Conservation (phyloP, 768 basidiomycete species). For the Termitomyces sp. region DNA sequence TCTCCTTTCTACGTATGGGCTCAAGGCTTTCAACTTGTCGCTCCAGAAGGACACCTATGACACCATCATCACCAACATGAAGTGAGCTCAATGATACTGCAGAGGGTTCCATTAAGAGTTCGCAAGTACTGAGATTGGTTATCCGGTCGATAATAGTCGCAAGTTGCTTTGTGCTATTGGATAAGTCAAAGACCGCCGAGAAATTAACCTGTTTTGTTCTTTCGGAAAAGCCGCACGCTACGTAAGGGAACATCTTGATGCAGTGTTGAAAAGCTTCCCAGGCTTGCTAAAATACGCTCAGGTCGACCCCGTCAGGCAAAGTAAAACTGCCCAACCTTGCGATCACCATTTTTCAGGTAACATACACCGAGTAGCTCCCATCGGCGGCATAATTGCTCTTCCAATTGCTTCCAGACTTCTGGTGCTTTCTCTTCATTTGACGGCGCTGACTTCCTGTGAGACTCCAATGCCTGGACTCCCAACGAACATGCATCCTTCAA, state of each 20-base stretch:
- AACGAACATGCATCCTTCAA: constrained; percentile 53
- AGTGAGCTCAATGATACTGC: constrained; percentile 41
- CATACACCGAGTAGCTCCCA: constrained; percentile 84
- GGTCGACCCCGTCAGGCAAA: constrained; percentile 2
- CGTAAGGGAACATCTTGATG: constrained; percentile 50
- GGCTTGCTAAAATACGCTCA: constrained; percentile 41
- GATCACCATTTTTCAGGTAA: constrained; percentile 70
- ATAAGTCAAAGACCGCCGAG: constrained; percentile 32
- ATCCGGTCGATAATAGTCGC: constrained; percentile 55
- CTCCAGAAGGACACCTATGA: constrained; percentile 54
- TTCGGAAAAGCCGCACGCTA: constrained; percentile 29
- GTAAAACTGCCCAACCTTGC: constrained; percentile 43
- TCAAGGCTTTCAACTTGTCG: constrained; percentile 55
- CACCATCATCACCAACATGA: constrained; percentile 16
- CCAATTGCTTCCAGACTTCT: constrained; percentile 52
- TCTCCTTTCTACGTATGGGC: constrained; percentile 51
- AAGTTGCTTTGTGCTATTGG: constrained; percentile 46
- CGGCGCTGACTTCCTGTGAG: constrained; percentile 14
- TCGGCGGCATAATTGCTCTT: constrained; percentile 60
- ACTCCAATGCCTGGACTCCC: constrained; percentile 39
- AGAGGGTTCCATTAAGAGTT: constrained; percentile 48
- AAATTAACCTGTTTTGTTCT: constrained; percentile 23
- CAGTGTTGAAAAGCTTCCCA: constrained; percentile 50
- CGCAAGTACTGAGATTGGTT: constrained; percentile 62
- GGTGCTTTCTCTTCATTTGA: constrained; percentile 13